phyloP scores from a whole-genome alignment of 495 filamentous ascomycete genomes.

The Penicillium alfredii region DNA sequence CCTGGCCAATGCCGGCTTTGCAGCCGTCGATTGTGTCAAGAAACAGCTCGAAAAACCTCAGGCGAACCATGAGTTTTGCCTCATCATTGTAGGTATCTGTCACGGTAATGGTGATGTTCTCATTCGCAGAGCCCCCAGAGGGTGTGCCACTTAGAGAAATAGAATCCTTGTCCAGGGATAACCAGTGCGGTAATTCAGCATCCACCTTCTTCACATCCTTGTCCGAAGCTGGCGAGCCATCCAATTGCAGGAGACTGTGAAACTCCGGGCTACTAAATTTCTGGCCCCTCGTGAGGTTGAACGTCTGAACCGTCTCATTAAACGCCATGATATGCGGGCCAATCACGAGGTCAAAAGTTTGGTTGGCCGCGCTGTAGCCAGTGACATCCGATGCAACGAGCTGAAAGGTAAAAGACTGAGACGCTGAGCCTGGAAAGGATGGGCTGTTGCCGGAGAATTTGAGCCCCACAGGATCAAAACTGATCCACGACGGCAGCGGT shows the following conservation, averaged over 20 bases:
- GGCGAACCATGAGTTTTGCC: conserved; percentile 55
- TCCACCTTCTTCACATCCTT: conserved; percentile 44
- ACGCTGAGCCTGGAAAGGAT: conserved; percentile 55
- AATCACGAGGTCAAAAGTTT: conserved; percentile 63
- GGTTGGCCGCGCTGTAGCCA: conserved; percentile 64
- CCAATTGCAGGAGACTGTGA: conserved; percentile 50
- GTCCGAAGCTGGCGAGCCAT: conserved; percentile 46
- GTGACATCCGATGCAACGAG: conserved; percentile 75
- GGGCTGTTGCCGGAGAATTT: conserved; percentile 73
- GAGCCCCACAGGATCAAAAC: conserved; percentile 59
- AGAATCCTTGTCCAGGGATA: conserved; percentile 58
- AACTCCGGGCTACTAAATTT: conserved; percentile 52
- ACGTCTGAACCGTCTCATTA: conserved; percentile 45
- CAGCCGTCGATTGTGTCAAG: conserved; percentile 30
- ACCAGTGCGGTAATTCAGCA: conserved; percentile 59
- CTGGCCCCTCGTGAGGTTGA: conserved; percentile 54
- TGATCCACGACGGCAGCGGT: conserved; percentile 82
- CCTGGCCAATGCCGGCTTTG: conserved; percentile 56
- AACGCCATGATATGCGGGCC: conserved; percentile 63
- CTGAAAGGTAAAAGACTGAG: conserved; percentile 66
- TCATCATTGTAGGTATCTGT: conserved; percentile 58
- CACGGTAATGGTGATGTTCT: conserved; percentile 61
- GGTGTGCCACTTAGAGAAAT: conserved; percentile 60
- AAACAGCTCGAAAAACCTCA: conserved; percentile 51
- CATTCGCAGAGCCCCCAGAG: conserved; percentile 46